These are phyloP conservation scores for Clarireedia homoeocarpa DNA, from an alignment of 2,329 filamentous ascomycete species.

Conservation along the genomic window DNA sequence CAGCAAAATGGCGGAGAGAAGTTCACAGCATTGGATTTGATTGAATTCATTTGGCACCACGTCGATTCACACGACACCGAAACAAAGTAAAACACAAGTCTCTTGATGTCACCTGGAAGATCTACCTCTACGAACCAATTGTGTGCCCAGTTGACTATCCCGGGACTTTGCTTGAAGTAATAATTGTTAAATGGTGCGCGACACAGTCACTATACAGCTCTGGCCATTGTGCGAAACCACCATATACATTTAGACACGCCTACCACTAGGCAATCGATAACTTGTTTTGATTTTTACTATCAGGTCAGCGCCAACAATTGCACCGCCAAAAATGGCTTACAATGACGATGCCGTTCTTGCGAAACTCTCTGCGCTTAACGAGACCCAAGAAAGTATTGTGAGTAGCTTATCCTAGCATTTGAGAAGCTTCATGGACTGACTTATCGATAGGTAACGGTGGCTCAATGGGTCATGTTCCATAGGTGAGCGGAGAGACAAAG, in stretches of 20 bases:
- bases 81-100: too few species aligned
- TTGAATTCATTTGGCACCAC: too few species aligned
- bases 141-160: too few species aligned
- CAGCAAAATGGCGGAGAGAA: neutral
- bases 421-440: constrained; percentile 4
- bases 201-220: neutral
- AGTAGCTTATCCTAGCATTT: constrained; percentile 9
- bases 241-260: neutral
- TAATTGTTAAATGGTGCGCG: too few species aligned
- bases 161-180: too few species aligned
- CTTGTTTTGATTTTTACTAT: neutral
- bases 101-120: too few species aligned
- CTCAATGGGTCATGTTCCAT: constrained; percentile 99
- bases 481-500: constrained; percentile 48
- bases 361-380: constrained; percentile 90
- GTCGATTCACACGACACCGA: too few species aligned
- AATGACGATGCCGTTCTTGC: constrained; percentile 91
- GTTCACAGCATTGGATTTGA: neutral
- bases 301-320: neutral
- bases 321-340: constrained; percentile 64
- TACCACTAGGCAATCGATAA: neutral
- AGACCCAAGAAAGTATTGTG: constrained; percentile 91
- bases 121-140: too few species aligned
- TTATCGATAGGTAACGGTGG: constrained; percentile 58
- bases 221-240: neutral